Evolutionary conservation across 106 monocot genomes (phyloP), one percentile per base, ranked within the genome.

Genomic region (Narthecium ossifragum): DNA sequence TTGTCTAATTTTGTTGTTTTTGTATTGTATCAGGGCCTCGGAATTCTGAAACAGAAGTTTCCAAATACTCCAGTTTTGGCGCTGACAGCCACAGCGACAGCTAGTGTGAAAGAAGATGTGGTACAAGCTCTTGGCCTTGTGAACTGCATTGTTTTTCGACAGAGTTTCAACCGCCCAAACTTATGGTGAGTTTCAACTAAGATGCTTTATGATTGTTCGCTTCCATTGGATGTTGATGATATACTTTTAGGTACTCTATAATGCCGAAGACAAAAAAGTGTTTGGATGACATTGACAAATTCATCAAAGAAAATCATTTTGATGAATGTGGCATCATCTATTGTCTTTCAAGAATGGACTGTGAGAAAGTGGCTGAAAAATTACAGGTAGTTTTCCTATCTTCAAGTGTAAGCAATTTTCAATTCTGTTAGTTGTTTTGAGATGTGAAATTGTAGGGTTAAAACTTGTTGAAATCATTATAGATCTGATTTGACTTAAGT

Each of bases 311-410:
- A 39, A 81, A 91, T 47, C 87, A 98, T 80, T 73, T 61, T 72
- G 84, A 98, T 73, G 91, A 98, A 62, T 91, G 86, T 64, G 98
- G 98, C 27, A 98, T 98, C 41, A 84, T 98, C 59, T 98, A 98
- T 71, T 98, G 98, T 60, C 84, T 98, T 63, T 98, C 98, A 53
- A 87, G 98, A 78, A 87, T 98, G 86, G 98, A 98, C 65, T 98
- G 98, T 57, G 98, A 98, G 70, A 98, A 98, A 76, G 98, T 98
- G 29, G 91, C 98, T 37, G 81, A 84, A 46, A 81, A 85, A 57
- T 70, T 98, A 26, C 78, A 87, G 98, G 98, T n/a, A n/a, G n/a
- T 98, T 64, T 57, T 20, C 63, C 40, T 37, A 46, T 55, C 41
- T 29, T 53, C 2, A 33, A 68, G 9, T 37, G 50, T 57, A 51